A percentile compares a stretch with the other conserved stretches of the same genome.
These are phyloP conservation scores for Breviolum minutum DNA, from an alignment of 73 alveolate genomes.

Conservation along the genomic window DNA sequence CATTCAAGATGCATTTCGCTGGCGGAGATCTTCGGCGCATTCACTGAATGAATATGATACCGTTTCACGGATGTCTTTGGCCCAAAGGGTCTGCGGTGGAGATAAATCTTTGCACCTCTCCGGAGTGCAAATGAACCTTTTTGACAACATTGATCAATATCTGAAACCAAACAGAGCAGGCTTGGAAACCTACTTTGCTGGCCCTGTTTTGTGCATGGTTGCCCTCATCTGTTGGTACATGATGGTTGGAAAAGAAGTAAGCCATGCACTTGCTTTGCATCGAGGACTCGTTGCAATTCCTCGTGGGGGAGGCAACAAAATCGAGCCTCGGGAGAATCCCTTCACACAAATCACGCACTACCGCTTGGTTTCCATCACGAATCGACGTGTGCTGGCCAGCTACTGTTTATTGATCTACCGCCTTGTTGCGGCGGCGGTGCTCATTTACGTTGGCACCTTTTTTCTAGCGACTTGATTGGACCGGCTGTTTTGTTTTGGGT, in stretches of 20 bases:
- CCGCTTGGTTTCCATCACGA: constrained; percentile 27
- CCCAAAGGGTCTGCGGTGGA: constrained; percentile 37
- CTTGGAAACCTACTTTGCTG: constrained; percentile 22
- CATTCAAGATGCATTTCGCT: constrained; percentile 34
- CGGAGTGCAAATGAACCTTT: constrained; percentile 48
- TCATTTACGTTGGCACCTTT: constrained; percentile 80
- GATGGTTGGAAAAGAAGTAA: constrained; percentile 21
- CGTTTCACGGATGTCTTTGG: constrained; percentile 28
- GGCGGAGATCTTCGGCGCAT: constrained; percentile 64
- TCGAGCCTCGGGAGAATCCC: constrained; percentile 53
- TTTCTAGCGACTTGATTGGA: constrained; percentile 32
- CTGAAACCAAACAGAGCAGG: constrained; percentile 19
- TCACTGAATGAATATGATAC: constrained; percentile 34
- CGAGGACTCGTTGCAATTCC: constrained; percentile 5
- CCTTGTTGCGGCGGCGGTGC: constrained; percentile 48
- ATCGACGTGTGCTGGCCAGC: constrained; percentile 44
- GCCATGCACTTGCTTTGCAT: constrained; percentile 1
- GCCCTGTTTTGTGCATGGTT: constrained; percentile 66
- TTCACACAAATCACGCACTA: constrained; percentile 47
- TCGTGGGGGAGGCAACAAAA: constrained; percentile 20
- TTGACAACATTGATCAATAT: constrained; percentile 9
- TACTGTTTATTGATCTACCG: constrained; percentile 3
- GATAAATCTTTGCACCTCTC: constrained; percentile 59
- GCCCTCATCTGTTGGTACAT: constrained; percentile 33
- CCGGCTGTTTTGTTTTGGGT: too few species aligned